Evolutionary conservation across 345 rosid genomes (phyloP).

Genomic region (Salix brachista): DNA sequence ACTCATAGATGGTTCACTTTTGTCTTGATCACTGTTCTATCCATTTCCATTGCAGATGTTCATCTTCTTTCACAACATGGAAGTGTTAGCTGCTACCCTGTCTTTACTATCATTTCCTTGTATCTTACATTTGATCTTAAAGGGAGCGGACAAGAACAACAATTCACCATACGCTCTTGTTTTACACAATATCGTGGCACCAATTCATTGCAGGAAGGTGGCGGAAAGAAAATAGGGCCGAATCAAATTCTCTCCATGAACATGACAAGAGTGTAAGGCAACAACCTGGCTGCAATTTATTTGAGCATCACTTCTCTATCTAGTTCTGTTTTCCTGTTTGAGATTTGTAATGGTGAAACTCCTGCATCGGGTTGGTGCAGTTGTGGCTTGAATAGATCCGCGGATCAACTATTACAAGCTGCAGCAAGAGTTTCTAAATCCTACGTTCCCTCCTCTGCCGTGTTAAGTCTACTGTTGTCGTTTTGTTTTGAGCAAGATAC

Average conservation of each 20-base stretch:
- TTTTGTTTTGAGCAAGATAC: not conserved
- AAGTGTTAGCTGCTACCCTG: not conserved
- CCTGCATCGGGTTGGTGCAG: slow-evolving; percentile 82
- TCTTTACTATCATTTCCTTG: not conserved
- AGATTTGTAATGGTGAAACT: slow-evolving; percentile 20
- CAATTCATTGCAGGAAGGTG: slow-evolving; percentile 64
- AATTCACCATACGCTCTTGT: slow-evolving; percentile 2
- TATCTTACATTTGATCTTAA: not conserved
- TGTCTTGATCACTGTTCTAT: not conserved
- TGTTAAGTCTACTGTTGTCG: not conserved
- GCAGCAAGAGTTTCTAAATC: slow-evolving; percentile 51
- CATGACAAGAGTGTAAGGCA: slow-evolving; percentile 65
- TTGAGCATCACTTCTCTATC: not conserved
- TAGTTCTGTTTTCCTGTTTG: slow-evolving; percentile 5
- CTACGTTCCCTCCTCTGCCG: not conserved
- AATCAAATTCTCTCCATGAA: slow-evolving; percentile 53
- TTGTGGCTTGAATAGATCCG: slow-evolving; percentile 85
- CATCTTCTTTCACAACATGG: not conserved
- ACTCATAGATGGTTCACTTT: not conserved
- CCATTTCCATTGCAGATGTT: not conserved
- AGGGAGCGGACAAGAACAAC: not conserved
- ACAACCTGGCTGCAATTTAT: slow-evolving; percentile 20
- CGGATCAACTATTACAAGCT: slow-evolving; percentile 85
- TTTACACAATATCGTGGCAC: not conserved
- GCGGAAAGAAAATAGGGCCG: slow-evolving; percentile 57